phyloP scores from a whole-genome alignment of 2,329 filamentous ascomycete genomes.

The Orbilia javanica region DNA sequence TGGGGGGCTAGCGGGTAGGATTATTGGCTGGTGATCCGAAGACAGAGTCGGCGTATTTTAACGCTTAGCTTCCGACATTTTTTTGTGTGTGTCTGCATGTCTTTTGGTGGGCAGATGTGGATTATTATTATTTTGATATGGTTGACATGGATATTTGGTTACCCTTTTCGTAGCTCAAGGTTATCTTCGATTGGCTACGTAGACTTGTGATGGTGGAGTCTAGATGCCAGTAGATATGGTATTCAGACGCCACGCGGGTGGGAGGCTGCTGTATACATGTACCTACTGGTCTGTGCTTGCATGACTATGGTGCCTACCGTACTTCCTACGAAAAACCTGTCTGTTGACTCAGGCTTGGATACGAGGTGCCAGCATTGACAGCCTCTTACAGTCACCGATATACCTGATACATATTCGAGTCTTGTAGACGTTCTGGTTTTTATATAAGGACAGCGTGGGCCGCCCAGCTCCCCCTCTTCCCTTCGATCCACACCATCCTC shows the following conservation, averaged over 20 bases:
- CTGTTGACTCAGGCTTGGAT: background rate
- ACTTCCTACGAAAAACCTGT: background rate
- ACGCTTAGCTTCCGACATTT: slow-evolving; percentile 23
- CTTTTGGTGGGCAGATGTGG: background rate
- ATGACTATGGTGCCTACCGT: too few relatives aligned
- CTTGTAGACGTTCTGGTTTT: background rate
- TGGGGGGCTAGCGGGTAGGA: too few relatives aligned
- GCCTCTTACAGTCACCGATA: background rate
- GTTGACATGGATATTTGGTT: too few relatives aligned
- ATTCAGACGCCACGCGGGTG: too few relatives aligned
- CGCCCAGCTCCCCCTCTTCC: background rate
- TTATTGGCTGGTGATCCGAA: background rate
- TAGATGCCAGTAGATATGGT: too few relatives aligned
- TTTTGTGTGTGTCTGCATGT: background rate
- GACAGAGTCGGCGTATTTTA: background rate
- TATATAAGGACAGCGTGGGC: background rate
- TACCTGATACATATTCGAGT: background rate
- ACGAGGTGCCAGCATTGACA: background rate
- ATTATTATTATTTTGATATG: too few relatives aligned
- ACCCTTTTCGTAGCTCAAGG: too few relatives aligned
- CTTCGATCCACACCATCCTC: background rate
- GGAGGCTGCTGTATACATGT: too few relatives aligned
- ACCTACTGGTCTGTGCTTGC: too few relatives aligned
- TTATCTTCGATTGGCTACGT: too few relatives aligned
- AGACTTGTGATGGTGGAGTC: too few relatives aligned